Base-by-base conservation (phyloP, 2,329 filamentous ascomycete species). In the Ophiostoma himal-ulmi region DNA sequence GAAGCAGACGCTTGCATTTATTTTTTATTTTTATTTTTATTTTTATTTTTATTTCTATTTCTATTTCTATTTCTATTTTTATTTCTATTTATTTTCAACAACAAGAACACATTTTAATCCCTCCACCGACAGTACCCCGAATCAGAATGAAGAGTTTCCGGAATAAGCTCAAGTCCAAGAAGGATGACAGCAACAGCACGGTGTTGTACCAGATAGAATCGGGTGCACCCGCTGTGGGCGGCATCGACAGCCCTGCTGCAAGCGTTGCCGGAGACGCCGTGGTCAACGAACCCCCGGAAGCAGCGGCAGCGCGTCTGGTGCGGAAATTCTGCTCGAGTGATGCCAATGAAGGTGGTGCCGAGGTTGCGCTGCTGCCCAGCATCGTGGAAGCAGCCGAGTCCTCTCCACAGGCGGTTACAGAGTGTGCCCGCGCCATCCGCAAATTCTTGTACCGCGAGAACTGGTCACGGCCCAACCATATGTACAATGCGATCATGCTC, bases 401-500 rank as follows among this genome's bases (percentile, higher is more conserved):
- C 37, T 96, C 92, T 66, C 94, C 95, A 10, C 83, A 84, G 66
- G 95, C 95, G 6, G 94, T 94, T 34, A 88, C 89, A 74, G 91
- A 94, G 76, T 92, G 92, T 75, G 93, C 93, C 68, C 83, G 87
- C 74, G 84, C 91, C 74, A 92, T 98, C 77, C 91, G 92, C 78
- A 94, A 92, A 79, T 94, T 90, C 78, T 83, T 99, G 72, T 85
- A 88, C 75, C 90, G 89, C 74, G 91, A 94, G 65, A 88, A 92
- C 80, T 88, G 80, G 75, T 78, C 80, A 36, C 83, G 82, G 65
- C 83, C 92, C 11, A 88, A 91, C 75, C 88, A 89, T 75, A 94
- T 98, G 80, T 98, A 97, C 84, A 97, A 98, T 81, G 91, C 93
- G 73, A 89, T 98, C 76, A 98, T 98, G 95, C 86, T 99, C 70